These are phyloP conservation scores for Paramecium biaurelia DNA, from an alignment of 73 alveolate genomes.

Conservation along the genomic window DNA sequence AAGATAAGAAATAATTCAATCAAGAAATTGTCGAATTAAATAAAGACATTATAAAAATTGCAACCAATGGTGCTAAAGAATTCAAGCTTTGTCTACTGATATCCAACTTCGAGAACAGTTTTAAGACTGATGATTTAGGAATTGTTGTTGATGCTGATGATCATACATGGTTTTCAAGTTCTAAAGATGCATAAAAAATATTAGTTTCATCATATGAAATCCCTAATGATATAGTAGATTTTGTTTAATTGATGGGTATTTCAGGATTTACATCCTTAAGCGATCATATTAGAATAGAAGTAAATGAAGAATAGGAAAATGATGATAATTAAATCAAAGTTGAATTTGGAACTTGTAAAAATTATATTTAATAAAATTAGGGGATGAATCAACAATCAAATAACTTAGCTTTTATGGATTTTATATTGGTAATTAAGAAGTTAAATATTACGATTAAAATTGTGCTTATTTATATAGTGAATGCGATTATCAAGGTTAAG, in stretches of 20 bases:
- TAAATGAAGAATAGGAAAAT: neutral
- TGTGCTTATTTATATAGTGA: slow-evolving; percentile 53
- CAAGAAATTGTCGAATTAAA: neutral
- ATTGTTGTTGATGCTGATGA: neutral
- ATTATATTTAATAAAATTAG: neutral
- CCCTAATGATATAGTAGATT: slow-evolving; percentile 31
- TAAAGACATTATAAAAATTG: neutral
- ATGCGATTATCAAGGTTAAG: slow-evolving; percentile 29
- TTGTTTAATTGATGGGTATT: slow-evolving; percentile 7
- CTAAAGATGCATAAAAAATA: neutral
- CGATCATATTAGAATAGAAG: neutral
- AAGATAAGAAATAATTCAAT: neutral
- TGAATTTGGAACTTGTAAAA: slow-evolving; percentile 42
- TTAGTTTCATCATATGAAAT: neutral
- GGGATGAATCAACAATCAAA: slow-evolving; percentile 5
- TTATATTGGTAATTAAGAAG: slow-evolving; percentile 18
- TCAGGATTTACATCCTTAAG: neutral
- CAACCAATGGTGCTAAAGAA: neutral
- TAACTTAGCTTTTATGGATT: slow-evolving; percentile 2
- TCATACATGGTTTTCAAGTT: neutral
- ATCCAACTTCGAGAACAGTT: slow-evolving; percentile 20
- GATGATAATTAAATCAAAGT: neutral
- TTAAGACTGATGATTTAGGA: neutral
- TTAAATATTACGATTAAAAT: neutral
- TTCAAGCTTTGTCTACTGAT: neutral